Evolutionary conservation across 1,284 basidiomycete species (phyloP).

Genomic region (Porodaedalea pini): DNA sequence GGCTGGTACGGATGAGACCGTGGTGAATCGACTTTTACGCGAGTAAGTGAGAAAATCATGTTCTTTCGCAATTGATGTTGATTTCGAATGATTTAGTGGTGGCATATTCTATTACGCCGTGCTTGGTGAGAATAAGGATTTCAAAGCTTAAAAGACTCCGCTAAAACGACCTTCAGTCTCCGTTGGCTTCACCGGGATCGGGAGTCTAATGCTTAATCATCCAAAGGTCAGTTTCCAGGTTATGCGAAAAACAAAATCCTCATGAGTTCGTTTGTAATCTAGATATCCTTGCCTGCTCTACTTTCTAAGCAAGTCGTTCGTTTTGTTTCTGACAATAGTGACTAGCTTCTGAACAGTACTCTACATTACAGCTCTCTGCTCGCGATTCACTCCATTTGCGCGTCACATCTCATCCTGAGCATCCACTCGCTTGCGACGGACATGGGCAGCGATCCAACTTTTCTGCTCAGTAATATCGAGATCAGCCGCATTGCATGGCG

Average conservation of each 20-base stretch:
- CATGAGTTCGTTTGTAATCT: background rate
- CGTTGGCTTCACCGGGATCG: conserved; percentile 2
- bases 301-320: conserved; percentile 25
- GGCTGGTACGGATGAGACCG: conserved; percentile 3
- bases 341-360: background rate
- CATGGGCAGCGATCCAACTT: conserved; percentile 27
- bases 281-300: conserved; percentile 27
- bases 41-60: conserved; percentile 25
- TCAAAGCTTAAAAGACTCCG: conserved; percentile 9
- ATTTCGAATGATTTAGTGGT: conserved; percentile 21
- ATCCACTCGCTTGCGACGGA: conserved; percentile 31
- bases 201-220: conserved; percentile 3
- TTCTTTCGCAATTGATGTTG: background rate
- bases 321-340: background rate
- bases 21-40: conserved; percentile 24
- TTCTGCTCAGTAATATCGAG: conserved; percentile 32
- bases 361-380: conserved; percentile 25
- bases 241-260: background rate
- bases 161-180: conserved; percentile 20
- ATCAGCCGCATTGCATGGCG: conserved; percentile 31
- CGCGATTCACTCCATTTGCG: conserved; percentile 26
- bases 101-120: conserved; percentile 27
- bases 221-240: background rate
- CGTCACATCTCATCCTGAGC: conserved; percentile 33
- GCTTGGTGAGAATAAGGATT: conserved; percentile 22